Evolutionary conservation across 768 basidiomycete genomes (phyloP).

Genomic region (Rhodotorula diobovata): DNA sequence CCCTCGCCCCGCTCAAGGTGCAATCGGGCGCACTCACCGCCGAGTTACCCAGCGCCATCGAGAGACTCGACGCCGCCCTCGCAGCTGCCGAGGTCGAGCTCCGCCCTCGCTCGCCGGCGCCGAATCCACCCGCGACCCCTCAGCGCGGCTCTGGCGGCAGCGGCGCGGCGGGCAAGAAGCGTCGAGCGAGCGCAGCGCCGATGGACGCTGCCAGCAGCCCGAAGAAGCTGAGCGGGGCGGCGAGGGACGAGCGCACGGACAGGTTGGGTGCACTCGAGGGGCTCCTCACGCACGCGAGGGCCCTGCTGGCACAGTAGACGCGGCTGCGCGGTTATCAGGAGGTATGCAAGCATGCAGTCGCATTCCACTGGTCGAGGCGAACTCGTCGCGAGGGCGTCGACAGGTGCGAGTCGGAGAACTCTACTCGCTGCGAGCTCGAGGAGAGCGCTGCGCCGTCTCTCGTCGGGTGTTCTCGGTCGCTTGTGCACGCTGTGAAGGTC

Average conservation of each 20-base stretch:
- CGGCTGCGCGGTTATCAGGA: no score
- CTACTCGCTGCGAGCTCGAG: no score
- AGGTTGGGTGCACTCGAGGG: slow-evolving; percentile 19
- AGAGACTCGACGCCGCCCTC: neutral
- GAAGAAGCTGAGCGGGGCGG: slow-evolving; percentile 3
- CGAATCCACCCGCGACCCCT: neutral
- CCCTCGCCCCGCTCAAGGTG: neutral
- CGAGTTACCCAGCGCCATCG: neutral
- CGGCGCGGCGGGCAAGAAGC: slow-evolving; percentile 13
- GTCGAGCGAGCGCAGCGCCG: slow-evolving; percentile 18
- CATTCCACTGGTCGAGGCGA: no score
- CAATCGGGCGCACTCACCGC: slow-evolving; percentile 3
- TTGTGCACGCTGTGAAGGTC: no score
- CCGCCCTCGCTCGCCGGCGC: neutral
- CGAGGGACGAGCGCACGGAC: neutral
- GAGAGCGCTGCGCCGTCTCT: no score
- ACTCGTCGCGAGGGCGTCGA: no score
- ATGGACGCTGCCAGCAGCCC: neutral
- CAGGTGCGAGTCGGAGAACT: no score
- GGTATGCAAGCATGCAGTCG: no score
- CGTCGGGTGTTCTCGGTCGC: no score
- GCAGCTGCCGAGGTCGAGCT: neutral
- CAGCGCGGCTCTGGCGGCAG: no score
- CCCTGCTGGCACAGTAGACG: neutral
- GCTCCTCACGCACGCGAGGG: slow-evolving; percentile 24